A percentile compares a stretch with the other conserved stretches of the same genome.
These are phyloP conservation scores for Amauroascus verrucosus DNA, from an alignment of 2,329 filamentous ascomycete genomes.

Conservation along the genomic window DNA sequence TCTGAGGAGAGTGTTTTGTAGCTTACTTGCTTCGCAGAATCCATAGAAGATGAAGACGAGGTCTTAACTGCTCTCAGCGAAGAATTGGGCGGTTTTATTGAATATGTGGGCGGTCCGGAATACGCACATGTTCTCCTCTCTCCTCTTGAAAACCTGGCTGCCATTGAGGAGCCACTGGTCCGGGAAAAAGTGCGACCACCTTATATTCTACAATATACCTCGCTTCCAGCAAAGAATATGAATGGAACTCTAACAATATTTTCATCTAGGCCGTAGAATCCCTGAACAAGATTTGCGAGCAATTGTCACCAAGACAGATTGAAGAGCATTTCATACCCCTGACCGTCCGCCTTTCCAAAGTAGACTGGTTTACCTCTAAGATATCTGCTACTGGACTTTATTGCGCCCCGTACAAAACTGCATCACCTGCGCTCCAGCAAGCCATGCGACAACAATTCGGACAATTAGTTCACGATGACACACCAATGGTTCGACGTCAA, in stretches of 20 bases:
- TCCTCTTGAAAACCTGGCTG: conserved; percentile 92
- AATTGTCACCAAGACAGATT: conserved; percentile 82
- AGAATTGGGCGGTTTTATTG: conserved; percentile 91
- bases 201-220: neutral
- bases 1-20: neutral
- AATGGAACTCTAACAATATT: conserved; percentile 3
- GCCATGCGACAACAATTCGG: conserved; percentile 85
- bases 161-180: conserved; percentile 95
- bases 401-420: conserved; percentile 85
- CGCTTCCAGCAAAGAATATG: neutral
- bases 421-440: conserved; percentile 77
- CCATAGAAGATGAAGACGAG: conserved; percentile 97
- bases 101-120: conserved; percentile 91
- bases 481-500: conserved; percentile 96
- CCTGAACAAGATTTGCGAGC: conserved; percentile 95
- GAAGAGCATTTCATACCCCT: conserved; percentile 97
- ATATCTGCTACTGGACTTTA: conserved; percentile 95
- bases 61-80: conserved; percentile 94
- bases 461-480: conserved; percentile 92
- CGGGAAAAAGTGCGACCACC: conserved; percentile 73
- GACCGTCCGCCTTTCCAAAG: conserved; percentile 90
- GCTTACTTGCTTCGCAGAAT: conserved; percentile 52
- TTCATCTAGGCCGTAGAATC: conserved; percentile 78
- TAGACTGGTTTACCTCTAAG: conserved; percentile 99
- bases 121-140: conserved; percentile 93